A percentile compares a stretch with the other conserved stretches of the same genome.
Conservation (phyloP, 2,329 filamentous ascomycete species). For the Neonectria punicea region DNA sequence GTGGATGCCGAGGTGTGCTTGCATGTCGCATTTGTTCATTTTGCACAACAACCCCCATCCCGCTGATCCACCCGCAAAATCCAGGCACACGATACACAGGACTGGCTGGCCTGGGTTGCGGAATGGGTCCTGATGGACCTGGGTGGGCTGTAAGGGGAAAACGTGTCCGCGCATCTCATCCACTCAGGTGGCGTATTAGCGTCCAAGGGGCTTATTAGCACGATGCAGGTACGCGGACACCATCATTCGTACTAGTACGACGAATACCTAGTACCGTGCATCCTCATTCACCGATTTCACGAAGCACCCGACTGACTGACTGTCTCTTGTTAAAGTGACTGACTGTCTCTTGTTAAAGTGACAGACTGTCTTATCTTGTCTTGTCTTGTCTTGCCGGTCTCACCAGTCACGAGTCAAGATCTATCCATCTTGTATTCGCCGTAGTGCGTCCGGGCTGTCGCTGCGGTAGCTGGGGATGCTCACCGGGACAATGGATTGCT, state of each 20-base stretch:
- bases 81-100: conserved; percentile 1
- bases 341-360: neutral
- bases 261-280: neutral
- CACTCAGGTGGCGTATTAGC: neutral
- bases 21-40: conserved; percentile 14
- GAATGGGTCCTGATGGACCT: conserved; percentile 4
- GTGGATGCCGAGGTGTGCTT: neutral
- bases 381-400: conserved; percentile 2
- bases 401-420: neutral
- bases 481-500: conserved; percentile 1
- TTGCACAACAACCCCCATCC: conserved; percentile 14
- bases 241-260: conserved; percentile 16
- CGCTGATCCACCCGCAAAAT: neutral
- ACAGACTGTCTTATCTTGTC: neutral
- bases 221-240: conserved; percentile 39
- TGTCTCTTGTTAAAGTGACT: neutral
- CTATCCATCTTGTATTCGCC: conserved; percentile 3
- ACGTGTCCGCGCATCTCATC: conserved; percentile 10
- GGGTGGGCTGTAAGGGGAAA: conserved; percentile 10
- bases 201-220: conserved; percentile 1
- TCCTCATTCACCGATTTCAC: neutral
- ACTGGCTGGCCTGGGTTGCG: conserved; percentile 8
- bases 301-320: no score
- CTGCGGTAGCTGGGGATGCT: neutral
- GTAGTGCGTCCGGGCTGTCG: neutral